These are phyloP conservation scores for Candida alai DNA, from an alignment of 805 yeast species.

Conservation along the genomic window DNA sequence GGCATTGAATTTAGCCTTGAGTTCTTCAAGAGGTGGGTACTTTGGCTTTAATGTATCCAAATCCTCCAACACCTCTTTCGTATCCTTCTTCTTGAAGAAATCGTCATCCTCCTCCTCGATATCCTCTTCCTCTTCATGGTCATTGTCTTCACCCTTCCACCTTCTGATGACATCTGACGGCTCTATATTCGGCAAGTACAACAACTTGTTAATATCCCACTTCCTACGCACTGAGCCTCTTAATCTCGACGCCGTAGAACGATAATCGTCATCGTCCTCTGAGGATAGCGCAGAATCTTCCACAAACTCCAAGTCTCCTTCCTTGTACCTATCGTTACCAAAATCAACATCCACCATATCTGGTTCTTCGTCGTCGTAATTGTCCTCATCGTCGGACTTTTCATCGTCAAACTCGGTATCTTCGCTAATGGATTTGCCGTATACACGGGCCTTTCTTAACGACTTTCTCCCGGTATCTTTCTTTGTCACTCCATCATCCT, in stretches of 20 bases:
- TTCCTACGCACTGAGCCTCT: conserved; percentile 48
- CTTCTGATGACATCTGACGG: conserved; percentile 69
- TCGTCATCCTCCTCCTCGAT: conserved; percentile 46
- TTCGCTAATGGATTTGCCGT: conserved; percentile 49
- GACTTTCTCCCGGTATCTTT: conserved; percentile 55
- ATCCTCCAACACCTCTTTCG: conserved; percentile 22
- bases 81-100: conserved; percentile 51
- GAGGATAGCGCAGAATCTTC: conserved; percentile 46
- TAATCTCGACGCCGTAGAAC: conserved; percentile 56
- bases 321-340: conserved; percentile 27
- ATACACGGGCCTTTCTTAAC: conserved; percentile 58
- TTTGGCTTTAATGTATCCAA: conserved; percentile 36
- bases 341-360: conserved; percentile 48
- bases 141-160: conserved; percentile 57
- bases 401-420: conserved; percentile 42
- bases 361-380: conserved; percentile 35
- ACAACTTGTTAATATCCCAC: conserved; percentile 78
- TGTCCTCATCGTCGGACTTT: conserved; percentile 40
- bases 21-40: conserved; percentile 38
- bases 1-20: conserved; percentile 45
- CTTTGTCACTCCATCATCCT: conserved; percentile 28
- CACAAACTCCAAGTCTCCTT: conserved; percentile 38
- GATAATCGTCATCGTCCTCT: conserved; percentile 38
- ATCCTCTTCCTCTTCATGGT: conserved; percentile 39
- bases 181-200: conserved; percentile 73